Percentiles rank a stretch among this genome's conserved stretches.
Evolutionary conservation across 2,329 filamentous ascomycete species (phyloP).

Genomic region (Venturia oleaginea): DNA sequence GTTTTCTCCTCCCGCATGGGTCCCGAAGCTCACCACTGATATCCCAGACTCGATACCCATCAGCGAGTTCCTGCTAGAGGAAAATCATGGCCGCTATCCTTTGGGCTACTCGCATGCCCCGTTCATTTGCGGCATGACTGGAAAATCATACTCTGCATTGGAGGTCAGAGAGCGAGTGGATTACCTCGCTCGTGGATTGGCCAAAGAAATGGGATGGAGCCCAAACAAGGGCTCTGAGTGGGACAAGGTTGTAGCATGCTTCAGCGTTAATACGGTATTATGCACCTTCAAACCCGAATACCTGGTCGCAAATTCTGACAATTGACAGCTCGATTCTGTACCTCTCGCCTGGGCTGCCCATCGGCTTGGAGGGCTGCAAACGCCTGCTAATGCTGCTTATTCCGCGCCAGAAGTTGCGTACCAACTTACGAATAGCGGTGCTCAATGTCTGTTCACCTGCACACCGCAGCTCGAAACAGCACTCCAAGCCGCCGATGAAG

Average conservation of each 20-base stretch:
- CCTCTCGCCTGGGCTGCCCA: constrained; percentile 66
- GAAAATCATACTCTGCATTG: constrained; percentile 53
- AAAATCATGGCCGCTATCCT: constrained; percentile 58
- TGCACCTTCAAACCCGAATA: constrained; percentile 8
- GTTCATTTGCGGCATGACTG: constrained; percentile 68
- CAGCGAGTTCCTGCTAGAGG: constrained; percentile 67
- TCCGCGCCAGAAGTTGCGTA: constrained; percentile 60
- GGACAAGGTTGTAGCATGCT: constrained; percentile 71
- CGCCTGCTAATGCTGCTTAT: constrained; percentile 68
- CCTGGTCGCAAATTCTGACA: neutral
- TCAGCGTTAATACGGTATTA: constrained; percentile 68
- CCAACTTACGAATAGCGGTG: constrained; percentile 59
- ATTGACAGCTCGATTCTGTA: constrained; percentile 59
- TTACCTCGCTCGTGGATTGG: constrained; percentile 56
- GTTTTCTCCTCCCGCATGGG: constrained; percentile 54
- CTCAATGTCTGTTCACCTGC: constrained; percentile 65
- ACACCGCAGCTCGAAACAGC: constrained; percentile 55
- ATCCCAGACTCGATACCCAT: constrained; percentile 67
- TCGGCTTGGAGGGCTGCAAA: constrained; percentile 62
- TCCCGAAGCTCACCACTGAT: constrained; percentile 51
- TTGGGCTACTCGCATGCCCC: constrained; percentile 56
- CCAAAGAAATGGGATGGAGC: constrained; percentile 61
- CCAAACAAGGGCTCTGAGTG: constrained; percentile 65
- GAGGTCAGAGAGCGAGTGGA: constrained; percentile 60
- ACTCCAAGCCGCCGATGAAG: constrained; percentile 53